Conservation (phyloP, 1,284 basidiomycete species). For the Cutaneotrichosporon arboriforme region DNA sequence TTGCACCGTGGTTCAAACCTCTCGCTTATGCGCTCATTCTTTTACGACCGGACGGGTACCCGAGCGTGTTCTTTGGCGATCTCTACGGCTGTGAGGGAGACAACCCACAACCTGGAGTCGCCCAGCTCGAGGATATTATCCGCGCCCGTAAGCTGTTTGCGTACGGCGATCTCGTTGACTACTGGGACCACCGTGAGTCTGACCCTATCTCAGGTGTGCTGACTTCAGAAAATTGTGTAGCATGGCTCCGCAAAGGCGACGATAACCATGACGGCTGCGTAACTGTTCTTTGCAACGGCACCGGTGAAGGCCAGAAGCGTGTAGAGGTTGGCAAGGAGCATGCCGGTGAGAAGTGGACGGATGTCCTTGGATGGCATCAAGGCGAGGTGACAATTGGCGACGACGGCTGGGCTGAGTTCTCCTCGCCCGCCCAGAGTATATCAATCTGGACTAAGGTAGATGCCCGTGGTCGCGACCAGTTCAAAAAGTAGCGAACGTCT, state of each 20-base stretch:
- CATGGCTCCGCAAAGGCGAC: constrained; percentile 55
- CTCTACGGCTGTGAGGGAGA: constrained; percentile 55
- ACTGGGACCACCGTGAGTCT: constrained; percentile 53
- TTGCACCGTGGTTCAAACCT: constrained; percentile 56
- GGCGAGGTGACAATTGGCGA: constrained; percentile 55
- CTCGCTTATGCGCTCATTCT: constrained; percentile 77
- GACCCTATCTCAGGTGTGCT: not conserved
- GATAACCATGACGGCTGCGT: constrained; percentile 53
- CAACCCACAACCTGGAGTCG: constrained; percentile 50
- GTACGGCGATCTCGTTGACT: constrained; percentile 53
- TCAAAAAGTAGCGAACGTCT: constrained; percentile 39
- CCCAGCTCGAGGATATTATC: constrained; percentile 53
- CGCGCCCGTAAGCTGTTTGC: constrained; percentile 53
- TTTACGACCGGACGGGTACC: constrained; percentile 74
- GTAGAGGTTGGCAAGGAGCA: constrained; percentile 54
- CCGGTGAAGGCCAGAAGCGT: constrained; percentile 48
- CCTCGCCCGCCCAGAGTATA: constrained; percentile 50
- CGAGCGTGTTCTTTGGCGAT: constrained; percentile 92
- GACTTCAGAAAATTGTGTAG: constrained; percentile 45
- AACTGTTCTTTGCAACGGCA: constrained; percentile 47
- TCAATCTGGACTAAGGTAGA: constrained; percentile 54
- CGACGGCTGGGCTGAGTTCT: constrained; percentile 56
- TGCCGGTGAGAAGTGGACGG: constrained; percentile 55
- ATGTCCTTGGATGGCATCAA: constrained; percentile 55
- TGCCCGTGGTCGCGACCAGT: constrained; percentile 51